These are phyloP conservation scores for Cercospora beticola DNA, from an alignment of 2,329 filamentous ascomycete species.

Conservation along the genomic window DNA sequence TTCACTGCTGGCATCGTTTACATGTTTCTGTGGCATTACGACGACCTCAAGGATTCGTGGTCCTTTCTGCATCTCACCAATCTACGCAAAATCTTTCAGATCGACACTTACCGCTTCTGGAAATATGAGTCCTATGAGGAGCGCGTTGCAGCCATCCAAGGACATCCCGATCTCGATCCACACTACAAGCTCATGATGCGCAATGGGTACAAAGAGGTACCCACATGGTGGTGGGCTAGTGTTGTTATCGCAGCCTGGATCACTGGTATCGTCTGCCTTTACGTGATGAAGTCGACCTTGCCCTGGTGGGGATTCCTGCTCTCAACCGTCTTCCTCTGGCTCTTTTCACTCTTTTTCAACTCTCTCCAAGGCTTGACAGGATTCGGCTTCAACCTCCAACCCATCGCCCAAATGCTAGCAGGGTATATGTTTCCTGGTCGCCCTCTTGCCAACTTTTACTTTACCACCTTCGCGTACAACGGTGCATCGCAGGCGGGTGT, in stretches of 20 bases:
- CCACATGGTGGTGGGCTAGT: slow-evolving; percentile 36
- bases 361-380: slow-evolving; percentile 34
- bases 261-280: slow-evolving; percentile 32
- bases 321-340: slow-evolving; percentile 18
- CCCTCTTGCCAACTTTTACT: slow-evolving; percentile 40
- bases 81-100: slow-evolving; percentile 24
- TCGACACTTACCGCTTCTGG: slow-evolving; percentile 33
- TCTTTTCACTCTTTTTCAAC: slow-evolving; percentile 31
- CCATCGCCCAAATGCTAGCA: slow-evolving; percentile 50
- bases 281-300: slow-evolving; percentile 33
- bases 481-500: slow-evolving; percentile 33
- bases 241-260: slow-evolving; percentile 28
- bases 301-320: slow-evolving; percentile 39
- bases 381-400: slow-evolving; percentile 44
- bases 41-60: slow-evolving; percentile 44
- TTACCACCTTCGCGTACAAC: slow-evolving; percentile 36
- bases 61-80: slow-evolving; percentile 30
- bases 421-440: slow-evolving; percentile 49
- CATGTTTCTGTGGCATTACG: slow-evolving; percentile 36
- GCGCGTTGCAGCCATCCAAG: slow-evolving; percentile 23
- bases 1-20: slow-evolving; percentile 51
- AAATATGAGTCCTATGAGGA: slow-evolving; percentile 29
- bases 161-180: slow-evolving; percentile 33
- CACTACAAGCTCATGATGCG: slow-evolving; percentile 38
- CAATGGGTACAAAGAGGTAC: slow-evolving; percentile 34